Evolutionary conservation across 2,329 filamentous ascomycete species (phyloP), one percentile per base, ranked within the genome.

Genomic region (Ascosphaera aggregata): DNA sequence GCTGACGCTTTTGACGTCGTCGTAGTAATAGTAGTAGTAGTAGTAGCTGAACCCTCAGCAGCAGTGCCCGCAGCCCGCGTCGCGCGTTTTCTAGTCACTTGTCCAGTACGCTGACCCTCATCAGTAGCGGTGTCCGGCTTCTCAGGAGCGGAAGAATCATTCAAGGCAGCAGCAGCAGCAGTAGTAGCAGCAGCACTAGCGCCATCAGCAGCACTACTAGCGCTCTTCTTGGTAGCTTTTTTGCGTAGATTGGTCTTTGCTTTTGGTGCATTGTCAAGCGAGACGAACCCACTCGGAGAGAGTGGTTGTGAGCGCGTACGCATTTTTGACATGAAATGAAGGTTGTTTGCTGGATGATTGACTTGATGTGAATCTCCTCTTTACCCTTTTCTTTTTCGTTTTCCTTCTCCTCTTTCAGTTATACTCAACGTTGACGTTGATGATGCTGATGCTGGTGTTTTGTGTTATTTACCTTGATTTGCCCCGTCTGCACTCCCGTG

Each of bases 271-370:
- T 41, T 46, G 11, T 58, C 51, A 18, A 56, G 53, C 15, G 52
- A 52, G 17, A 52, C 40, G 24, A 53, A 48, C 22, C 53, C 51
- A 30, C 49, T 46, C 22, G 56, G 54, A 24, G 54, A 55, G 15
- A 51, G 44, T 17, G 52, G 51, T 42, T 59, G 54, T 20, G 55
- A 58, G 40, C 55, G 54, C 40, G 54, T 56, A 31, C 55, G 53
- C 55, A 58, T 58, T n/a, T n/a, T n/a, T n/a, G n/a, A n/a, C n/a
- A n/a, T n/a, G n/a, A n/a, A n/a, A n/a, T n/a, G n/a, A n/a, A n/a
- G n/a, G 39, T 43, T 49, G 45, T 42, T 34, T 18, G 39, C 31
- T 19, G 19, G 4, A 15, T 39, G 18, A 8, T 34, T 7, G 5
- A n/a, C 7, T 9, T n/a, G 24, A 34, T 13, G 19, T n/a, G 31